Conservation (phyloP, 495 filamentous ascomycete genomes). For the Penicillium flavigenum region DNA sequence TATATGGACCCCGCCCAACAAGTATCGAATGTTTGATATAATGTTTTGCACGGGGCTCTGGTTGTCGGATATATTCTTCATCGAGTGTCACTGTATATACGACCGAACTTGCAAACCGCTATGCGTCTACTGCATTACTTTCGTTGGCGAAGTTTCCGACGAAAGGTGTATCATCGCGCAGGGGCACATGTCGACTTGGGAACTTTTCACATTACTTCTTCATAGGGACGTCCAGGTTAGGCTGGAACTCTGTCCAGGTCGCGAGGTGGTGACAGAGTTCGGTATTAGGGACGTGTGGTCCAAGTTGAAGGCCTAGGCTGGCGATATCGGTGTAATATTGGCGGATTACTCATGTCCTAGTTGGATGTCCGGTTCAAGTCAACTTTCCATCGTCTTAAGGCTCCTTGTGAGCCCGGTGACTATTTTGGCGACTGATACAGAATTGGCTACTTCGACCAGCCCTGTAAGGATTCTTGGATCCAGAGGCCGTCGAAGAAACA, state of each 20-base stretch:
- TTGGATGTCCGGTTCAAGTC: constrained; percentile 69
- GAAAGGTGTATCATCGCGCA: constrained; percentile 56
- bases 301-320: constrained; percentile 54
- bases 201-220: constrained; percentile 64
- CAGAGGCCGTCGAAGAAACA: constrained; percentile 63
- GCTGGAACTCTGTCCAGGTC: constrained; percentile 64
- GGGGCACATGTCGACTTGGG: constrained; percentile 65
- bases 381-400: constrained; percentile 61
- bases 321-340: constrained; percentile 66
- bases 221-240: constrained; percentile 62
- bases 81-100: constrained; percentile 51
- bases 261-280: constrained; percentile 60
- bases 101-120: constrained; percentile 53
- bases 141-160: constrained; percentile 41
- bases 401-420: constrained; percentile 52
- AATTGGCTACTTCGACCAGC: constrained; percentile 68
- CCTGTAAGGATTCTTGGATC: constrained; percentile 57
- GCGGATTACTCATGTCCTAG: constrained; percentile 68
- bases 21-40: constrained; percentile 56
- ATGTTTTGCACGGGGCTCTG: constrained; percentile 59
- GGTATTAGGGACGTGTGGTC: constrained; percentile 61
- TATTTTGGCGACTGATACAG: constrained; percentile 60
- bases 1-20: constrained; percentile 57
- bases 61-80: constrained; percentile 57
- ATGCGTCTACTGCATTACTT: constrained; percentile 62